A percentile compares a stretch with the other conserved stretches of the same genome.
phyloP scores from a whole-genome alignment of 2,329 filamentous ascomycete genomes.

The Ramularia endophylla region DNA sequence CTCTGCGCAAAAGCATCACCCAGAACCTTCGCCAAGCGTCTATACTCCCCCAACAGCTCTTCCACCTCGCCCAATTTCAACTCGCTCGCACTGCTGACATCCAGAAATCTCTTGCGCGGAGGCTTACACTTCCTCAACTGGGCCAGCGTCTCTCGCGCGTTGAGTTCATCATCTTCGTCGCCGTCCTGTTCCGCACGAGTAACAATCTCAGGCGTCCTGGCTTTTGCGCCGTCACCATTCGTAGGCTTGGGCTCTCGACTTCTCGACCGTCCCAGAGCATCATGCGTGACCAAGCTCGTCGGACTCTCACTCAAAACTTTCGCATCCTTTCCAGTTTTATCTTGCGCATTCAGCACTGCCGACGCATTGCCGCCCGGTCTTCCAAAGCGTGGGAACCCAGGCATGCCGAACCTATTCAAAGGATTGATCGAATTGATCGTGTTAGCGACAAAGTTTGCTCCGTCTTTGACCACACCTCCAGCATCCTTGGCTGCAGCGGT shows the following conservation, averaged over 20 bases:
- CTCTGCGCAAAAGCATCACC: slow-evolving; percentile 32
- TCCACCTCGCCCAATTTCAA: slow-evolving; percentile 45
- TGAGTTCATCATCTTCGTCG: slow-evolving; percentile 31
- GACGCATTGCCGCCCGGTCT: slow-evolving; percentile 23
- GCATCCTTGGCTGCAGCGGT: slow-evolving; percentile 14
- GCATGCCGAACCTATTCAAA: slow-evolving; percentile 32
- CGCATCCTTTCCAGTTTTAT: neutral
- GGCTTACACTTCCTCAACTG: slow-evolving; percentile 40
- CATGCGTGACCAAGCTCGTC: neutral
- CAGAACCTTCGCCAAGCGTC: slow-evolving; percentile 39
- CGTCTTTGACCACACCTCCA: slow-evolving; percentile 8
- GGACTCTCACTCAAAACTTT: neutral
- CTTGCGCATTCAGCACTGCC: slow-evolving; percentile 8
- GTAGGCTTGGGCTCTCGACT: neutral
- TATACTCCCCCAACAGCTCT: slow-evolving; percentile 35
- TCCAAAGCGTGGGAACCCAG: slow-evolving; percentile 31
- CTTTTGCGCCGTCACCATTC: no score
- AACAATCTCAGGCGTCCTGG: neutral
- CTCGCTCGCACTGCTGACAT: slow-evolving; percentile 41
- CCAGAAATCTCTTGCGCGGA: slow-evolving; percentile 43
- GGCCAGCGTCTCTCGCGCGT: slow-evolving; percentile 41
- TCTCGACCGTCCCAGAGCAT: neutral
- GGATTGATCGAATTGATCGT: slow-evolving; percentile 32
- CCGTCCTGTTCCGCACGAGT: neutral
- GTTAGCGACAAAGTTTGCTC: slow-evolving; percentile 24